Percentiles rank a stretch among this genome's conserved stretches.
Evolutionary conservation across 1,284 basidiomycete genomes (phyloP).

Genomic region (Microbotryomycetes sp.): DNA sequence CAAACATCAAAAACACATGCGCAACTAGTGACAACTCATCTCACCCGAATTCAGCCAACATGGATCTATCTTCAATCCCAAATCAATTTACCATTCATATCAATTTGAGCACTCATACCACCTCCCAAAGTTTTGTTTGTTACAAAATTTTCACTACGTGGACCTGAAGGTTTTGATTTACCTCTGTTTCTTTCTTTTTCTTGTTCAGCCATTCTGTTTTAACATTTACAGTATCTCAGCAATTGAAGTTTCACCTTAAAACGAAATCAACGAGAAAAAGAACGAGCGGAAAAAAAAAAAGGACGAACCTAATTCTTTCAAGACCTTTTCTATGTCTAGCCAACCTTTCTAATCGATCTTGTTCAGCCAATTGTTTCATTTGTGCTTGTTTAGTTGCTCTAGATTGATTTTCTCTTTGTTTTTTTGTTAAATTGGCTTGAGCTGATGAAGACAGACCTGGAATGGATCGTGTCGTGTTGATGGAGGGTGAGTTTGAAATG

Average conservation of each 20-base stretch:
- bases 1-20: no score
- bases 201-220: slow-evolving; percentile 6
- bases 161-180: background rate
- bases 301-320: slow-evolving; percentile 18
- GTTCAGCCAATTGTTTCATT: slow-evolving; percentile 10
- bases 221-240: background rate
- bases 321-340: slow-evolving; percentile 15
- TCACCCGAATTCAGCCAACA: no score
- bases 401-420: slow-evolving; percentile 25
- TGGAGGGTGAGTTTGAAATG: slow-evolving; percentile 1
- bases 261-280: no score
- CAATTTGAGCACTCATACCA: background rate
- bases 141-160: background rate
- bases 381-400: slow-evolving; percentile 19
- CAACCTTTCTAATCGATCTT: slow-evolving; percentile 19
- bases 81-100: slow-evolving; percentile 3
- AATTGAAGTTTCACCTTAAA: background rate
- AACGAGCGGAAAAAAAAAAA: no score
- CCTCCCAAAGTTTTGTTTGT: background rate
- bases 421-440: slow-evolving; percentile 16
- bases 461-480: slow-evolving; percentile 4
- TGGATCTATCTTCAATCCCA: slow-evolving; percentile 4
- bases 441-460: slow-evolving; percentile 13
- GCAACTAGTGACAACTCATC: no score
- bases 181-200: slow-evolving; percentile 3